A percentile compares a stretch with the other conserved stretches of the same genome.
Evolutionary conservation across 768 basidiomycete species (phyloP).

Genomic region (Bullera alba): DNA sequence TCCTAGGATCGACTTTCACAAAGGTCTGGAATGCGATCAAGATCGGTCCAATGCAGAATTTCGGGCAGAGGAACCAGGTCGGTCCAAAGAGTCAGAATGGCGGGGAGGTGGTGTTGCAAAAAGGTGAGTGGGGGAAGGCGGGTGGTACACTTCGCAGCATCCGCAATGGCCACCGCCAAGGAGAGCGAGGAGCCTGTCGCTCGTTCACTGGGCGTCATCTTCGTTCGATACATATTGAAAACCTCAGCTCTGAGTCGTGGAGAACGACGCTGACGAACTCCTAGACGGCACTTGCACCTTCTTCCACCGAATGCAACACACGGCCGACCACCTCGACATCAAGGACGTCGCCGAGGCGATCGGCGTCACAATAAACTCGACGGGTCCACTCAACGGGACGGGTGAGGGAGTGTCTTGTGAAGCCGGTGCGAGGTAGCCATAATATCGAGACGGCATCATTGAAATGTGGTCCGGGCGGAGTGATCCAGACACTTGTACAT

Average conservation of each 20-base stretch:
- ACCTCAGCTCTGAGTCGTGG: too few species aligned
- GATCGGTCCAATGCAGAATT: slow-evolving; percentile 63
- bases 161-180: too few species aligned
- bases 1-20: slow-evolving; percentile 33
- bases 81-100: slow-evolving; percentile 35
- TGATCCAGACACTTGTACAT: too few species aligned
- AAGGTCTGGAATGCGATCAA: slow-evolving; percentile 91
- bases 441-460: too few species aligned
- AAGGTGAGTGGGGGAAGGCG: slow-evolving; percentile 27
- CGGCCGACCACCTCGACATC: slow-evolving; percentile 29
- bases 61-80: slow-evolving; percentile 9
- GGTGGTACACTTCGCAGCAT: too few species aligned
- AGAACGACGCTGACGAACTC: background rate
- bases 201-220: too few species aligned
- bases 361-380: slow-evolving; percentile 18
- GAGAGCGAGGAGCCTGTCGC: too few species aligned
- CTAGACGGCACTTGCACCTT: slow-evolving; percentile 29
- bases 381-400: too few species aligned
- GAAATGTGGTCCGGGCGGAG: too few species aligned
- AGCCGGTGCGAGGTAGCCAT: too few species aligned
- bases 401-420: too few species aligned
- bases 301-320: slow-evolving; percentile 30
- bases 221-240: too few species aligned
- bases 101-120: slow-evolving; percentile 29
- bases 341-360: slow-evolving; percentile 14